Evolutionary conservation across 2,329 filamentous ascomycete species (phyloP).

Genomic region (Beauveria sp.): DNA sequence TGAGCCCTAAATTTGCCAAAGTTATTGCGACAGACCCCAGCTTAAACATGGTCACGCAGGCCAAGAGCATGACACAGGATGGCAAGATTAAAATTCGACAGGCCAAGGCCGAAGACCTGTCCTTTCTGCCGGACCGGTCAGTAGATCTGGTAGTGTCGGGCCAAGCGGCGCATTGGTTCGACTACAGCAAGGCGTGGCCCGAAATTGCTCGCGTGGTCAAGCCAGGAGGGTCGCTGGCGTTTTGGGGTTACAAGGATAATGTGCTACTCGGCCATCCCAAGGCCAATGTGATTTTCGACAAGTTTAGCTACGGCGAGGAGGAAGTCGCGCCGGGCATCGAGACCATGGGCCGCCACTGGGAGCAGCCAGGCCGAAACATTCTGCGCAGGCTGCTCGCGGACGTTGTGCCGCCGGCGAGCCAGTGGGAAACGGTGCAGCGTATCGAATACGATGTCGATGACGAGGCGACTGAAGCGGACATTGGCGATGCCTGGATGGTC

Average conservation of each 20-base stretch:
- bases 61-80: conserved; percentile 30
- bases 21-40: conserved; percentile 51
- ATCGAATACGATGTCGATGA: conserved; percentile 51
- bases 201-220: conserved; percentile 46
- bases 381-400: conserved; percentile 43
- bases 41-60: conserved; percentile 47
- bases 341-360: conserved; percentile 52
- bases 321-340: conserved; percentile 36
- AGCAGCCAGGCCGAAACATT: conserved; percentile 49
- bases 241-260: conserved; percentile 61
- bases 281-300: conserved; percentile 45
- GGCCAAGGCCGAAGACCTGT: conserved; percentile 45
- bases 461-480: conserved; percentile 24
- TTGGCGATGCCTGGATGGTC: conserved; percentile 39
- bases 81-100: conserved; percentile 41
- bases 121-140: conserved; percentile 37
- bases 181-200: conserved; percentile 46
- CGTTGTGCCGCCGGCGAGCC: conserved; percentile 40
- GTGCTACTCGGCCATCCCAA: conserved; percentile 45
- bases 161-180: conserved; percentile 62
- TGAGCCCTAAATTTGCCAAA: conserved; percentile 43
- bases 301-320: conserved; percentile 45
- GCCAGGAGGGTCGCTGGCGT: conserved; percentile 50
- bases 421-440: conserved; percentile 46
- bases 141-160: conserved; percentile 45